These are phyloP conservation scores for Lentinus tigrinus DNA, from an alignment of 768 basidiomycete genomes.

Conservation along the genomic window DNA sequence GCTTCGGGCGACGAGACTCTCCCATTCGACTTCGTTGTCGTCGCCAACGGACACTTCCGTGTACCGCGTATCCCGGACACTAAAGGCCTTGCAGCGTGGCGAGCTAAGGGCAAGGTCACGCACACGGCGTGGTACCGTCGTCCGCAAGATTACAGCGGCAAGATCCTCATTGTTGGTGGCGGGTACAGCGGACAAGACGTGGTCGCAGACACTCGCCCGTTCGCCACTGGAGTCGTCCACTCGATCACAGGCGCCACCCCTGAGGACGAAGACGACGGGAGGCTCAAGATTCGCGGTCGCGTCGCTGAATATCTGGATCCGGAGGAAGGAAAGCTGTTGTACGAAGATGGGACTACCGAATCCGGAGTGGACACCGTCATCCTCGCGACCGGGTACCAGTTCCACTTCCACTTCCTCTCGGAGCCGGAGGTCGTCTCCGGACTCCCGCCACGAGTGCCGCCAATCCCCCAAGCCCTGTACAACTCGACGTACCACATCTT, in stretches of 20 bases:
- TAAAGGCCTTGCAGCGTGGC: conserved; percentile 63
- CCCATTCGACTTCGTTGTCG: conserved; percentile 60
- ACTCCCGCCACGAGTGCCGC: conserved; percentile 45
- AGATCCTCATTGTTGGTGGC: conserved; percentile 46
- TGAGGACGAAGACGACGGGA: conserved; percentile 21
- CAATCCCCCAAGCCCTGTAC: conserved; percentile 50
- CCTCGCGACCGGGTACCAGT: conserved; percentile 75
- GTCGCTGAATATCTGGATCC: conserved; percentile 40
- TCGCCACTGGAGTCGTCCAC: conserved; percentile 50
- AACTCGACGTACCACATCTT: conserved; percentile 70
- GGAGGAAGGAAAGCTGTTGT: conserved; percentile 46
- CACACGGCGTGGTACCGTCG: conserved; percentile 73
- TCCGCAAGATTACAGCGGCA: conserved; percentile 36
- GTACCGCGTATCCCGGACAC: conserved; percentile 62
- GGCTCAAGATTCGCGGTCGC: conserved; percentile 36
- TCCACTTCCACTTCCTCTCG: conserved; percentile 64
- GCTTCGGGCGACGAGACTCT: conserved; percentile 26
- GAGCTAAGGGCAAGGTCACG: conserved; percentile 44
- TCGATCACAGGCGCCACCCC: conserved; percentile 42
- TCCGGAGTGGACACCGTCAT: conserved; percentile 60
- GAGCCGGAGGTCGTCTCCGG: conserved; percentile 33
- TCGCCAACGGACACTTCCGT: conserved; percentile 76
- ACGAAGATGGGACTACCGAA: conserved; percentile 60
- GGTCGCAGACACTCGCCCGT: conserved; percentile 50
- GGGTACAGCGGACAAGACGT: conserved; percentile 72